Evolutionary conservation across 305 asterid genomes (phyloP).

Genomic region (Fraxinus nigra): DNA sequence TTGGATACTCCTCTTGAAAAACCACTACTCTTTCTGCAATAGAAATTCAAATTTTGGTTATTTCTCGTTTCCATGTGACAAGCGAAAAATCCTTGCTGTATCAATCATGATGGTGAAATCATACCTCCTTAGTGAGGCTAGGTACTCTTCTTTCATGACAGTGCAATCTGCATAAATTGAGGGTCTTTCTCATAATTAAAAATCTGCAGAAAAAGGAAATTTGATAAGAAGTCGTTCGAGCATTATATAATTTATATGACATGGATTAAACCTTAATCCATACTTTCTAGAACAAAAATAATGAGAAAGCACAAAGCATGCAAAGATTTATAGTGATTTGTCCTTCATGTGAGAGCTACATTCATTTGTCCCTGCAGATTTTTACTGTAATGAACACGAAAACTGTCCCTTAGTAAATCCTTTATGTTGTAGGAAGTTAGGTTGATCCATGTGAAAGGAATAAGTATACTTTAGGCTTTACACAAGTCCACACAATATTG

Average conservation of each 20-base stretch:
- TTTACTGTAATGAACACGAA: too few relatives aligned
- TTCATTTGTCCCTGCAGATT: too few relatives aligned
- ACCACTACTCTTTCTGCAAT: slow-evolving; percentile 63
- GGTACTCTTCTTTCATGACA: slow-evolving; percentile 71
- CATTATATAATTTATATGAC: background rate
- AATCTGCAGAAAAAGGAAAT: slow-evolving; percentile 34
- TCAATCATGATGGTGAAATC: background rate
- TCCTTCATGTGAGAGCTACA: background rate
- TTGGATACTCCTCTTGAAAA: slow-evolving; percentile 75
- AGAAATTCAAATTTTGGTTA: background rate
- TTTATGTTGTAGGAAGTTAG: too few relatives aligned
- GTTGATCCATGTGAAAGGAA: too few relatives aligned
- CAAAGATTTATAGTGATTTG: background rate
- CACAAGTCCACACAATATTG: too few relatives aligned
- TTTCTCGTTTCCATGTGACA: background rate
- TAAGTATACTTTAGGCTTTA: too few relatives aligned
- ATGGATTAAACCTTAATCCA: background rate
- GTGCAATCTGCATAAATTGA: slow-evolving; percentile 46
- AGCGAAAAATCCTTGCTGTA: background rate
- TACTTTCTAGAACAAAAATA: background rate
- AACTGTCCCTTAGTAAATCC: too few relatives aligned
- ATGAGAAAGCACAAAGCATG: background rate
- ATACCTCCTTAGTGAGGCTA: slow-evolving; percentile 70
- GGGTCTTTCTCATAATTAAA: slow-evolving; percentile 55
- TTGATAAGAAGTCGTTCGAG: background rate